phyloP scores from a whole-genome alignment of 768 basidiomycete species.

The Naematelia aurantialba region DNA sequence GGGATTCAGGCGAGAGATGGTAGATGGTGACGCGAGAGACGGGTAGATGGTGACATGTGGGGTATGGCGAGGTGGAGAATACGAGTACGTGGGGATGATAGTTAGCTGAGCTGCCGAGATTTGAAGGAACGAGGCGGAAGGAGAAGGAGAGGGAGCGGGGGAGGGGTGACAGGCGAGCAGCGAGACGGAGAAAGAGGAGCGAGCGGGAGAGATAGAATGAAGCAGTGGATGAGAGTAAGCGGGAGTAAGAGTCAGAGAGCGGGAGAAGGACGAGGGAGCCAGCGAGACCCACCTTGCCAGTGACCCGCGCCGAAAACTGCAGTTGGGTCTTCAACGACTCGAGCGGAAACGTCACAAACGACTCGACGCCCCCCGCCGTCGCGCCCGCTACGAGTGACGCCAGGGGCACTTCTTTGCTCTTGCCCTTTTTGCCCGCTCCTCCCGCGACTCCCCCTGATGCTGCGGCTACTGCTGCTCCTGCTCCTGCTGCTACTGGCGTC shows the following conservation, averaged over 20 bases:
- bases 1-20: too few relatives aligned
- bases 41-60: neutral
- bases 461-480: too few relatives aligned
- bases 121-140: too few relatives aligned
- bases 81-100: too few relatives aligned
- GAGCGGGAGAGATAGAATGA: too few relatives aligned
- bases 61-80: too few relatives aligned
- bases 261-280: neutral
- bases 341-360: slow-evolving; percentile 73
- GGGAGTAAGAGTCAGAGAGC: neutral
- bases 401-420: slow-evolving; percentile 64
- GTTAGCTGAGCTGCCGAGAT: too few relatives aligned
- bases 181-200: too few relatives aligned
- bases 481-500: too few relatives aligned
- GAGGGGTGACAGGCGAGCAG: too few relatives aligned
- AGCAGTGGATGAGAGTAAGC: too few relatives aligned
- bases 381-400: slow-evolving; percentile 87
- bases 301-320: slow-evolving; percentile 63
- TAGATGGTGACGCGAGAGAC: neutral
- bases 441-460: neutral
- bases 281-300: slow-evolving; percentile 32
- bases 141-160: too few relatives aligned
- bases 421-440: slow-evolving; percentile 2
- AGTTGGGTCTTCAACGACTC: slow-evolving; percentile 92
- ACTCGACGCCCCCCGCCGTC: slow-evolving; percentile 88